phyloP scores from a whole-genome alignment of 306 rosid genomes.

The Rosa multiflora region DNA sequence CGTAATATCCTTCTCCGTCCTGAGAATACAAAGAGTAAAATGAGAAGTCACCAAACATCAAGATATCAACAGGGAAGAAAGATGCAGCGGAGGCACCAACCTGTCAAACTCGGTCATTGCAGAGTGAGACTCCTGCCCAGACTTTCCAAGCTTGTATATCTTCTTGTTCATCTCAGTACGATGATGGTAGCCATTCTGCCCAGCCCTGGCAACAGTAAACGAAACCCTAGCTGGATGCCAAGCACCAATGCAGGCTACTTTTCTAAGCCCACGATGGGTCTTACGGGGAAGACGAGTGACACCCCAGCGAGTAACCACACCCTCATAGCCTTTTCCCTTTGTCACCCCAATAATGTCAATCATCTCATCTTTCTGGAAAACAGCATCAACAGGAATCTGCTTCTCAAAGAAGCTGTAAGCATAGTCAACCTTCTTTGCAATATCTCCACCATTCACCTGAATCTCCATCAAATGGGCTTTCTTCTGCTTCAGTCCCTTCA shows the following conservation, averaged over 20 bases:
- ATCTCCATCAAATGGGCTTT: constrained; percentile 57
- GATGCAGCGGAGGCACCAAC: background rate
- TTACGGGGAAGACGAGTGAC: constrained; percentile 85
- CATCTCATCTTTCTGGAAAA: no score
- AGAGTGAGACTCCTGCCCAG: constrained; percentile 36
- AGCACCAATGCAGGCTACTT: no score
- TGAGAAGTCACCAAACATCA: background rate
- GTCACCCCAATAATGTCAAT: constrained; percentile 83
- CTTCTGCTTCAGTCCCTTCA: constrained; percentile 52
- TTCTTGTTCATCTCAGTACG: constrained; percentile 68
- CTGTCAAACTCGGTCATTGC: constrained; percentile 47
- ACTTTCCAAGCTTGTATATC: constrained; percentile 42
- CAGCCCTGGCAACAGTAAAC: constrained; percentile 43
- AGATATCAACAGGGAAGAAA: background rate
- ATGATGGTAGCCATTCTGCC: constrained; percentile 87
- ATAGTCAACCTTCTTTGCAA: constrained; percentile 38
- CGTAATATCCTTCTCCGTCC: constrained; percentile 79
- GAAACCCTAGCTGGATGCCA: no score
- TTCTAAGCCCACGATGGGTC: constrained; percentile 39
- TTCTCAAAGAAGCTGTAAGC: constrained; percentile 47
- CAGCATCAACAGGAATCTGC: no score
- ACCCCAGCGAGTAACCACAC: constrained; percentile 92
- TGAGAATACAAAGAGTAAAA: constrained; percentile 13
- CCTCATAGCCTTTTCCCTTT: constrained; percentile 80
- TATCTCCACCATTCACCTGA: constrained; percentile 47